Evolutionary conservation across 768 basidiomycete genomes (phyloP).

Genomic region (Leccinum rimulosum): DNA sequence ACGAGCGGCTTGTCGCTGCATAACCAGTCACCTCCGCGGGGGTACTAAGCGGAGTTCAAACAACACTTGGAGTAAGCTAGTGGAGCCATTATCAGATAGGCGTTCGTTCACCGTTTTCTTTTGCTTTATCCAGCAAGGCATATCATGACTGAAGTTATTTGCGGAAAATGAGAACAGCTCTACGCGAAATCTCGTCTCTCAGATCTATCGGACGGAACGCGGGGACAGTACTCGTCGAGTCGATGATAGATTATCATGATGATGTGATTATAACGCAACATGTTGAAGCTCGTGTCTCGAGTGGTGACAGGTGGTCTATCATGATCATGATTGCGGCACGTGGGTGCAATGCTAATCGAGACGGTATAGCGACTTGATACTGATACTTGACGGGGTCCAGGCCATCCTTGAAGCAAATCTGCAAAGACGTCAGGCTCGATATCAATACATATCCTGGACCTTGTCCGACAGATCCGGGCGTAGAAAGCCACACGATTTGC

Average conservation of each 20-base stretch:
- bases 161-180: neutral
- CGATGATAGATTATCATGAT: neutral
- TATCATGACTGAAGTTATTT: neutral
- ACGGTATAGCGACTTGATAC: neutral
- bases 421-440: neutral
- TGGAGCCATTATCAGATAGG: neutral
- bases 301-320: neutral
- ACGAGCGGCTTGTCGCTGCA: neutral
- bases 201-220: neutral
- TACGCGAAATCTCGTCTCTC: neutral
- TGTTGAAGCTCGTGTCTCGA: neutral
- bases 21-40: neutral
- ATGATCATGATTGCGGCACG: neutral
- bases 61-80: neutral
- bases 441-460: no score
- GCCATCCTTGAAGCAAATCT: neutral
- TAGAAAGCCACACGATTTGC: neutral
- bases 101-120: neutral
- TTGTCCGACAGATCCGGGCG: neutral
- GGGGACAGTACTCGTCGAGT: neutral
- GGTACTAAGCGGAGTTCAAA: neutral
- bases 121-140: neutral
- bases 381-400: neutral
- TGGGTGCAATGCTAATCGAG: neutral
- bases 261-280: neutral